Conservation (phyloP, 1,284 basidiomycete species). For the Irpex lacteus region DNA sequence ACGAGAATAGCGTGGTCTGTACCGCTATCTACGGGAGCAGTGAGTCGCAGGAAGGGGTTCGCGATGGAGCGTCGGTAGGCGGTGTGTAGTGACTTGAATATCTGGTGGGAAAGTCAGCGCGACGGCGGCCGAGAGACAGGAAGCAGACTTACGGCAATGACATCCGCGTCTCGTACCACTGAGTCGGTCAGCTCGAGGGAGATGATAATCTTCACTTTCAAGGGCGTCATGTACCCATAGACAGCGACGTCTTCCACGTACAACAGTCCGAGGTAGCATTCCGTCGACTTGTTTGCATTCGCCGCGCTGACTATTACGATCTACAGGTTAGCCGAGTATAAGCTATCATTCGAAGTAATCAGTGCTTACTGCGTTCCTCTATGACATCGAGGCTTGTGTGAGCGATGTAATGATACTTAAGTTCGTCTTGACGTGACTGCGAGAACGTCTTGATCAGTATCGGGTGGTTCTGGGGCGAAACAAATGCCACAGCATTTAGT, state of each 20-base stretch:
- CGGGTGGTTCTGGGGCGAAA: constrained; percentile 78
- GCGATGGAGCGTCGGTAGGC: constrained; percentile 75
- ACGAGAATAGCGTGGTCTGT: constrained; percentile 55
- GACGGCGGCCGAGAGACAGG: constrained; percentile 1
- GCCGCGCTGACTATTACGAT: constrained; percentile 41
- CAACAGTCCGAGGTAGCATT: constrained; percentile 75
- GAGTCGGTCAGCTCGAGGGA: constrained; percentile 74
- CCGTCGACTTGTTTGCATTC: constrained; percentile 52
- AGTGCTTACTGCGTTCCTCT: constrained; percentile 58
- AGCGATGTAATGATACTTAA: constrained; percentile 82
- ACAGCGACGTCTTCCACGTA: constrained; percentile 83
- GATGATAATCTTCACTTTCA: constrained; percentile 78
- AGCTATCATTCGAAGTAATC: background rate
- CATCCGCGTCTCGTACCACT: constrained; percentile 72
- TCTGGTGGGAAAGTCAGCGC: constrained; percentile 36
- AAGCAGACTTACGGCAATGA: constrained; percentile 53
- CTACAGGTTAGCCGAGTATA: background rate
- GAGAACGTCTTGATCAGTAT: constrained; percentile 71
- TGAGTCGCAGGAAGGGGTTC: constrained; percentile 73
- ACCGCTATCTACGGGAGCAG: constrained; percentile 42
- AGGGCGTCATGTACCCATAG: constrained; percentile 80
- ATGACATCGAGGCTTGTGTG: constrained; percentile 80
- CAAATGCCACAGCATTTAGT: constrained; percentile 75
- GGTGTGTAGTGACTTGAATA: constrained; percentile 79
- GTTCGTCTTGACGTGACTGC: constrained; percentile 54